Percentiles rank a stretch among this genome's conserved stretches.
phyloP scores from a whole-genome alignment of 2,329 filamentous ascomycete genomes.

The Pseudogymnoascus pannorum region DNA sequence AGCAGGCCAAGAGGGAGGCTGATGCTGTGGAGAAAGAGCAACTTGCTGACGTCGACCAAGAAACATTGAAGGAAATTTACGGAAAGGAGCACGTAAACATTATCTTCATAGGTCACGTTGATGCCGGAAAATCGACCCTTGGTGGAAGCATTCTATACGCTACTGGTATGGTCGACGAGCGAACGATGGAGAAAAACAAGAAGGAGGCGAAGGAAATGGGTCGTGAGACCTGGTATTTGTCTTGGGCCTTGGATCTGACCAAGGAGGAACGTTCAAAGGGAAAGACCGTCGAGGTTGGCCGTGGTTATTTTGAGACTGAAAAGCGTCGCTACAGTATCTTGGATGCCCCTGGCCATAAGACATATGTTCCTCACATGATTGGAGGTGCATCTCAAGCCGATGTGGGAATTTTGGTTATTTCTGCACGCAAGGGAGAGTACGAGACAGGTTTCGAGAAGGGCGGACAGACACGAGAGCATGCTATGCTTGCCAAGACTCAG shows the following conservation, averaged over 20 bases:
- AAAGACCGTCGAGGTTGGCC: conserved; percentile 95
- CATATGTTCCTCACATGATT: conserved; percentile 97
- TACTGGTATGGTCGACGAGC: conserved; percentile 98
- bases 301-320: conserved; percentile 94
- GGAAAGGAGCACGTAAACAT: conserved; percentile 92
- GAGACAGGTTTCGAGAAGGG: conserved; percentile 97
- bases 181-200: conserved; percentile 98
- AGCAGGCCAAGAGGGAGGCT: conserved; percentile 54
- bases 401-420: conserved; percentile 92
- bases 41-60: conserved; percentile 67
- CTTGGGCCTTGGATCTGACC: conserved; percentile 94
- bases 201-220: conserved; percentile 92
- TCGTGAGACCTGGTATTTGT: conserved; percentile 97
- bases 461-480: conserved; percentile 94
- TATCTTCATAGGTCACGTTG: conserved; percentile 96
- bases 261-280: conserved; percentile 95
- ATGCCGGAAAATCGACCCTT: conserved; percentile 94
- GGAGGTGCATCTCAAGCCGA: conserved; percentile 89
- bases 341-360: conserved; percentile 96
- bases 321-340: conserved; percentile 94
- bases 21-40: conserved; percentile 72
- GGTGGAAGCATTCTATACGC: conserved; percentile 88
- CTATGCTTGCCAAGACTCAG: conserved; percentile 95
- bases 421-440: conserved; percentile 94
- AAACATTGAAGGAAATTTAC: conserved; percentile 89